Percentiles rank a stretch among this genome's conserved stretches.
These are phyloP conservation scores for Phytopythium cucurbitacearum DNA, from an alignment of 352 stramenopile genomes.

Conservation along the genomic window DNA sequence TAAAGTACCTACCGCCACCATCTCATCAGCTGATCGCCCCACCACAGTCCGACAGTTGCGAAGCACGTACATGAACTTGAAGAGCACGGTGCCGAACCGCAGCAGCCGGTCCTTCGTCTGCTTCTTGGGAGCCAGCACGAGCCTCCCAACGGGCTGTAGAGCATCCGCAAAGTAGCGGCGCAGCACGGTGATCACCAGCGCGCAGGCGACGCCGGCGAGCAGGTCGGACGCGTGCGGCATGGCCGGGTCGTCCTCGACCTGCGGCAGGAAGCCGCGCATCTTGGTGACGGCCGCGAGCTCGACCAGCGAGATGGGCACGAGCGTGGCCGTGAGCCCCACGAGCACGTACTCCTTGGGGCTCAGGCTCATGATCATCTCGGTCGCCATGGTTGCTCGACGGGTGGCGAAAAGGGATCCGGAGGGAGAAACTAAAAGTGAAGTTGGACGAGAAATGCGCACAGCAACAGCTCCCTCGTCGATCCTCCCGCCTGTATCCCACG, in stretches of 20 bases:
- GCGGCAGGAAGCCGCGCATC: conserved; percentile 17
- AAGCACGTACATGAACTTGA: conserved; percentile 27
- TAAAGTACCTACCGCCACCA: conserved; percentile 18
- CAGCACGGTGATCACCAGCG: conserved; percentile 21
- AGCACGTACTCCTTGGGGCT: conserved; percentile 32
- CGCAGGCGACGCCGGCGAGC: conserved; percentile 21
- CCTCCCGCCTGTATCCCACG: too few species aligned
- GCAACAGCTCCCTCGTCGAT: too few species aligned
- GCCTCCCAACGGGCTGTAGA: conserved; percentile 18
- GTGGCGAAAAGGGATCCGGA: too few species aligned
- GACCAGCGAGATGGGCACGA: conserved; percentile 21
- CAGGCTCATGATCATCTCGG: conserved; percentile 27
- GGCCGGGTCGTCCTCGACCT: conserved; percentile 22
- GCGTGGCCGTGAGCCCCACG: conserved; percentile 18
- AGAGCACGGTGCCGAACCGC: conserved; percentile 30
- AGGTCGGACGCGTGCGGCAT: conserved; percentile 29
- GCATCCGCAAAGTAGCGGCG: conserved; percentile 17
- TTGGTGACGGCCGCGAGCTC: conserved; percentile 25
- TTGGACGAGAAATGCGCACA: too few species aligned
- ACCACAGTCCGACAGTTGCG: neutral
- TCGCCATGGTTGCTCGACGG: conserved; percentile 21
- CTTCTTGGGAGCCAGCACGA: conserved; percentile 20
- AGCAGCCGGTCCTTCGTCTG: conserved; percentile 21
- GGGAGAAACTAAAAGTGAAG: neutral
- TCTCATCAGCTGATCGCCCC: conserved; percentile 1